Evolutionary conservation across 176 grass and related monocot genomes (phyloP).

Genomic region (Puya raimondii): DNA sequence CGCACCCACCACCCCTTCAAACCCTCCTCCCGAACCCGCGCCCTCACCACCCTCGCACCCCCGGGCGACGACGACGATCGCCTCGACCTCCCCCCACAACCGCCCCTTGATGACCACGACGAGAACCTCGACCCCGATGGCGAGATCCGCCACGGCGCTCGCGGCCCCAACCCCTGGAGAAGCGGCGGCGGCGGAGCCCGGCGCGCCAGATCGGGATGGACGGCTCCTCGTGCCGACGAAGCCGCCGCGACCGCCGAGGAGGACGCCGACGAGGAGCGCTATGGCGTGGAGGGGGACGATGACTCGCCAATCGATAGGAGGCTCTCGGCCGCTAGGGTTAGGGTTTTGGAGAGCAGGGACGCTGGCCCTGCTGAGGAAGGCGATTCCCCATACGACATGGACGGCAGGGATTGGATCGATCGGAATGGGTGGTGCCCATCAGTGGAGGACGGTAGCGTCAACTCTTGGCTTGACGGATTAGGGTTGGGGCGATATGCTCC

Average conservation of each 20-base stretch:
- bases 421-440: constrained; percentile 35
- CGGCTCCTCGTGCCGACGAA: constrained; percentile 3
- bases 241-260: constrained; percentile 9
- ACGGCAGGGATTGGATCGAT: constrained; percentile 26
- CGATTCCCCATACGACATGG: constrained; percentile 29
- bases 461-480: constrained; percentile 52
- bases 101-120: constrained; percentile 8
- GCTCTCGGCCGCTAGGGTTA: constrained; percentile 36
- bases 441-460: constrained; percentile 40
- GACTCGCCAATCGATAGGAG: too few species aligned
- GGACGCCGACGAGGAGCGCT: constrained; percentile 37
- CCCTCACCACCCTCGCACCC: constrained; percentile 31
- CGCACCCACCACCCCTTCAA: constrained; percentile 5
- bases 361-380: constrained; percentile 16
- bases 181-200: neutral
- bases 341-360: constrained; percentile 60
- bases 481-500: constrained; percentile 60
- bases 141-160: neutral
- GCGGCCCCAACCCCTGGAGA: neutral
- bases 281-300: constrained; percentile 39
- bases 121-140: neutral
- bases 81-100: neutral
- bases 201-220: constrained; percentile 13
- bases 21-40: constrained; percentile 21
- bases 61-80: constrained; percentile 4